Percentiles rank a stretch among this genome's conserved stretches.
These are phyloP conservation scores for Zymoseptoria tritici DNA, from an alignment of 2,329 filamentous ascomycete species.

Conservation along the genomic window DNA sequence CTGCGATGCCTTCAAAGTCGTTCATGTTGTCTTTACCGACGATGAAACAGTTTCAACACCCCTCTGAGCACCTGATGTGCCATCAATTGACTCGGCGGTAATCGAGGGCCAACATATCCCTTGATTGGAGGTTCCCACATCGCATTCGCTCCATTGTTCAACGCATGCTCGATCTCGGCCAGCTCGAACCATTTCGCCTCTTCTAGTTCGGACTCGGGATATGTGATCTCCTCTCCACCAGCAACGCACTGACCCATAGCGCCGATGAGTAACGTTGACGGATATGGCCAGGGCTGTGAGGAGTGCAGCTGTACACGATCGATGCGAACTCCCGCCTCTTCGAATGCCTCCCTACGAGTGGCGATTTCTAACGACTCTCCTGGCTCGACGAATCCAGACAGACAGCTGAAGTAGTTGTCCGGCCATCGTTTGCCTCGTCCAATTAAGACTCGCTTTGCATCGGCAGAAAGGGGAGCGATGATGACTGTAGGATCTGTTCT, in stretches of 20 bases:
- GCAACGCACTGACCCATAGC: conserved; percentile 18
- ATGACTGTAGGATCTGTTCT: conserved; percentile 19
- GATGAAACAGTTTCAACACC: conserved; percentile 15
- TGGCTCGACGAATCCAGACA: conserved; percentile 68
- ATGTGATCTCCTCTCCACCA: conserved; percentile 17
- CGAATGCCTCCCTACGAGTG: conserved; percentile 76
- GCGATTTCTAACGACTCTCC: conserved; percentile 81
- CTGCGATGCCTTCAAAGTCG: background rate
- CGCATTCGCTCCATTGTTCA: conserved; percentile 16
- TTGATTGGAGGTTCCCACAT: conserved; percentile 21
- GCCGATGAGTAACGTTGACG: conserved; percentile 74
- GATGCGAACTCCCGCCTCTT: conserved; percentile 70
- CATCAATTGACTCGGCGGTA: conserved; percentile 16
- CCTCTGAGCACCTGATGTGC: conserved; percentile 17
- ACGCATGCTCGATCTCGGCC: conserved; percentile 17
- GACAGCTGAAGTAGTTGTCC: conserved; percentile 18
- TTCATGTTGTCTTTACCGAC: background rate
- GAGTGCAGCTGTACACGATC: conserved; percentile 75
- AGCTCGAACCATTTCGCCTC: conserved; percentile 20
- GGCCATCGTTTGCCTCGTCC: conserved; percentile 19
- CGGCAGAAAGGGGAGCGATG: conserved; percentile 16
- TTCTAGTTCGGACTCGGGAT: conserved; percentile 18
- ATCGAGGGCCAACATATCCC: conserved; percentile 15
- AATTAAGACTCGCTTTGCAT: conserved; percentile 15
- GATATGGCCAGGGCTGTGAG: conserved; percentile 83